Conservation (phyloP, 176 grass and related monocot genomes). For the Bonia amplexicaulis region DNA sequence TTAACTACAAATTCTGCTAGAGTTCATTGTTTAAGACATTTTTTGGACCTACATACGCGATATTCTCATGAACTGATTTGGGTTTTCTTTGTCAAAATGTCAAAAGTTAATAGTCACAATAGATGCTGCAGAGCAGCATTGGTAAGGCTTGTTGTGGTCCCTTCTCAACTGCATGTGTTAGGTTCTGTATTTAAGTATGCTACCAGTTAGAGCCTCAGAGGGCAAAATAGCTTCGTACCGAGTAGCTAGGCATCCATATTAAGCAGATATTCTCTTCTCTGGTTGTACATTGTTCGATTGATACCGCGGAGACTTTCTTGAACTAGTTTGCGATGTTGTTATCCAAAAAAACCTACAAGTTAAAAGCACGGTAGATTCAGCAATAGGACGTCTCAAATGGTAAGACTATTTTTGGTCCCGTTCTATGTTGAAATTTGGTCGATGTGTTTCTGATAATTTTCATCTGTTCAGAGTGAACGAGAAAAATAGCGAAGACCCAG, state of each 20-base stretch:
- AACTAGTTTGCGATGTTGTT: background rate
- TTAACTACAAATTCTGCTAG: background rate
- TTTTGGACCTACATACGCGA: background rate
- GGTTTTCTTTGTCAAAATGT: conserved; percentile 5
- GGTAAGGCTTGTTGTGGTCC: background rate
- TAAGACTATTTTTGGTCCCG: background rate
- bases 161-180: conserved; percentile 5
- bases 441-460: conserved; percentile 4
- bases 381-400: background rate
- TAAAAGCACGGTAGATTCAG: background rate
- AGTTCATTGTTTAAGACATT: background rate
- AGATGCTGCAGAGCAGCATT: background rate
- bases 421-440: background rate
- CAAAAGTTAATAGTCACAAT: background rate
- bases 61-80: background rate
- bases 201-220: background rate
- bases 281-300: background rate
- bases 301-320: conserved; percentile 7
- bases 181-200: conserved; percentile 4
- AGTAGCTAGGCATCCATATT: background rate
- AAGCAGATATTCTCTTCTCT: background rate
- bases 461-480: background rate
- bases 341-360: background rate
- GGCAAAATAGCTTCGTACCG: background rate
- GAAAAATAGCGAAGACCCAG: background rate